Evolutionary conservation across 441 rosid genomes (phyloP).

Genomic region (Viola pubescens): DNA sequence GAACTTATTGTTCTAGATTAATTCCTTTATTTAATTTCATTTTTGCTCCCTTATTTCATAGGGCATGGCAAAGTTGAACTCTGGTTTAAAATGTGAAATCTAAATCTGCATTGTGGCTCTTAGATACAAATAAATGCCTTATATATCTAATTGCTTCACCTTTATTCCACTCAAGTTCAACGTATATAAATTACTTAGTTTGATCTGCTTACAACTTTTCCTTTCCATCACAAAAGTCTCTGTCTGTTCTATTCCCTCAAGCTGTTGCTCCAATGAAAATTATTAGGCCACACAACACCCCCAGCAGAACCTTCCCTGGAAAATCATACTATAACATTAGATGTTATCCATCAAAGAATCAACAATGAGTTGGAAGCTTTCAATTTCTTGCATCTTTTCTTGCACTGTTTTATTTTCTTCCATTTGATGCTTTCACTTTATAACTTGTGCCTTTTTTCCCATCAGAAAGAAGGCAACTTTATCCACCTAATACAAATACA

Average conservation of each 20-base stretch:
- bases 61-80: no score
- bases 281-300: constrained; percentile 12
- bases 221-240: not conserved
- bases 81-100: no score
- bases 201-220: not conserved
- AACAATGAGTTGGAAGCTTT: not conserved
- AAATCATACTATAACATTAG: not conserved
- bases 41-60: no score
- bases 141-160: not conserved
- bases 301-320: constrained; percentile 29
- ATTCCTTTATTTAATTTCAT: no score
- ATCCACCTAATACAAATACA: constrained; percentile 13
- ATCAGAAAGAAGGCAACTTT: constrained; percentile 11
- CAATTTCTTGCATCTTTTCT: not conserved
- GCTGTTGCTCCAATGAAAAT: constrained; percentile 6
- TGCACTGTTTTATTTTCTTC: not conserved
- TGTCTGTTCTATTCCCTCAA: not conserved
- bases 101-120: no score
- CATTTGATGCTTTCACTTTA: constrained; percentile 4
- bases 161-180: constrained; percentile 2
- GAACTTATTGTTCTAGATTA: no score
- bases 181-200: not conserved
- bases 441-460: not conserved
- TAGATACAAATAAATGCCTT: not conserved
- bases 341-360: not conserved